phyloP scores from a whole-genome alignment of 1,284 basidiomycete genomes.

The Vanrija sp. region DNA sequence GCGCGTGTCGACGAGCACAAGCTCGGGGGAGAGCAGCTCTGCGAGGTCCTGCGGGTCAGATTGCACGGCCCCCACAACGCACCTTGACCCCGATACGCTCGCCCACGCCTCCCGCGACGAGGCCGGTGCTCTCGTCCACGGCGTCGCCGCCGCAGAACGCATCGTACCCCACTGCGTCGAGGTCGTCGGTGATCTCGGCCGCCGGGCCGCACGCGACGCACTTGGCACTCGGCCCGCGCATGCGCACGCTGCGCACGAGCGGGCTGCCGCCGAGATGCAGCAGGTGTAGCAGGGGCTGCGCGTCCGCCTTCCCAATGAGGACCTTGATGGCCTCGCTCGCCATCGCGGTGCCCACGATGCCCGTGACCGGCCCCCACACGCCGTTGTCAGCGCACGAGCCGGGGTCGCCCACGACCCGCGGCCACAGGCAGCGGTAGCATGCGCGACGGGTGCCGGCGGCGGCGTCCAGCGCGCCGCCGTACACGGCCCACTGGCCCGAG shows the following conservation, averaged over 20 bases:
- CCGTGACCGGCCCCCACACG: conserved; percentile 84
- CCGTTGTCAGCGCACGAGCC: conserved; percentile 79
- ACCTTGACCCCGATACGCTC: conserved; percentile 29
- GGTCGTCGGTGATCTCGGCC: conserved; percentile 24
- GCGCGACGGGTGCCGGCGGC: conserved; percentile 57
- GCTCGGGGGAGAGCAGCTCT: background rate
- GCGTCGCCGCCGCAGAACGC: conserved; percentile 64
- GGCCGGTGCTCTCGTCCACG: conserved; percentile 19
- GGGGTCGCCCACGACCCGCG: conserved; percentile 57
- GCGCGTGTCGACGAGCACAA: conserved; percentile 72
- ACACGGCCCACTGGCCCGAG: conserved; percentile 84
- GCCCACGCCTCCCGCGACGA: conserved; percentile 37
- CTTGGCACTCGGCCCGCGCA: conserved; percentile 57
- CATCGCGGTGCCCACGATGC: conserved; percentile 86
- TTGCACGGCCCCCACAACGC: background rate
- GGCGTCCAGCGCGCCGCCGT: conserved; percentile 47
- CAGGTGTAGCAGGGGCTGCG: conserved; percentile 25
- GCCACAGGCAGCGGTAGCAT: conserved; percentile 94
- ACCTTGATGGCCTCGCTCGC: conserved; percentile 86
- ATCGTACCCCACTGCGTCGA: conserved; percentile 60
- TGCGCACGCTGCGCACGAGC: conserved; percentile 75
- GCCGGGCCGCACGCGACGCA: conserved; percentile 38
- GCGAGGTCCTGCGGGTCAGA: conserved; percentile 5
- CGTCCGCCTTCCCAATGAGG: conserved; percentile 67
- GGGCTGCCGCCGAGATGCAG: conserved; percentile 44